phyloP scores from a whole-genome alignment of 352 stramenopile species.

The Pythium monospermum region DNA sequence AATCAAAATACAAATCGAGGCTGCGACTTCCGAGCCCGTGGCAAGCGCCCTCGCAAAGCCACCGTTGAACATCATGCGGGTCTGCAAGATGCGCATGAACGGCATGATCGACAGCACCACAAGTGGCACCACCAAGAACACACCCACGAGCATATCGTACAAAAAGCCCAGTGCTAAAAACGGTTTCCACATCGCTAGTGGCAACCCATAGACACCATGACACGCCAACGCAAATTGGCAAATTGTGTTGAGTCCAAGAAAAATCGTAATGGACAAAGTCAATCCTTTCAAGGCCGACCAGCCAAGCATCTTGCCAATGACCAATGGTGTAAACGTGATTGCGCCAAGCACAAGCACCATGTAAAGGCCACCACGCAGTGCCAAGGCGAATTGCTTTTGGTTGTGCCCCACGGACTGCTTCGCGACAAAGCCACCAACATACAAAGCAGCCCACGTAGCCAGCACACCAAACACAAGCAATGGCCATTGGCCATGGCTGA shows the following conservation, averaged over 20 bases:
- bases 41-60: conserved; percentile 75
- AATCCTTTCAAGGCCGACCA: conserved; percentile 67
- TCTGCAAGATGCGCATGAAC: conserved; percentile 86
- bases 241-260: conserved; percentile 65
- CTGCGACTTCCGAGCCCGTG: conserved; percentile 76
- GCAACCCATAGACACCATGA: conserved; percentile 56
- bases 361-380: conserved; percentile 63
- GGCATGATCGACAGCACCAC: conserved; percentile 69
- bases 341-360: conserved; percentile 62
- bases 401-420: conserved; percentile 46
- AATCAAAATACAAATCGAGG: conserved; percentile 72
- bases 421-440: conserved; percentile 41
- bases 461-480: conserved; percentile 26
- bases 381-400: conserved; percentile 52
- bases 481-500: conserved; percentile 52
- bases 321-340: conserved; percentile 45
- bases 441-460: conserved; percentile 17
- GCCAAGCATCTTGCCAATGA: conserved; percentile 45
- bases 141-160: conserved; percentile 80
- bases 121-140: conserved; percentile 75
- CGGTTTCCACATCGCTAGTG: conserved; percentile 61
- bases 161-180: conserved; percentile 75
- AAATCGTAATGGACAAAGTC: conserved; percentile 60
- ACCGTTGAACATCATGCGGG: conserved; percentile 84
- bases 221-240: conserved; percentile 68